Conservation (phyloP, 1,284 basidiomycete species). For the Bothia castanella region DNA sequence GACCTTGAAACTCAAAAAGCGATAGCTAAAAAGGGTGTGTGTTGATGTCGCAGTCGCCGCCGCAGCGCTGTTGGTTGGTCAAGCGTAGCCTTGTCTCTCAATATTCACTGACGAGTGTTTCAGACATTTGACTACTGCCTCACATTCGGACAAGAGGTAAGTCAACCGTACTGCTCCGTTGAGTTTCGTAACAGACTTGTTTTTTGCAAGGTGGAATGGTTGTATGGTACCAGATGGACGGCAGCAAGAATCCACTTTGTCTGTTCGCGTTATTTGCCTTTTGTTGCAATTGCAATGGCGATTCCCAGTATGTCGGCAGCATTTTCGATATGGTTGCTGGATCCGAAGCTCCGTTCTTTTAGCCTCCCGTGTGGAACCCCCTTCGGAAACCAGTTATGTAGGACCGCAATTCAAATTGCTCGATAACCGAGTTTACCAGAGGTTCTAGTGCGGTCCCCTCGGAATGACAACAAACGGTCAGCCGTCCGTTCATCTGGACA, state of each 20-base stretch:
- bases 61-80: constrained; percentile 14
- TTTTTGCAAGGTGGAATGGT: constrained; percentile 15
- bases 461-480: constrained; percentile 13
- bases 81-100: neutral
- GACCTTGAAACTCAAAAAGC: neutral
- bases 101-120: neutral
- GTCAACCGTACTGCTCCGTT: neutral
- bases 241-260: constrained; percentile 19
- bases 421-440: constrained; percentile 1
- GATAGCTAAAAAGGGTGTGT: neutral
- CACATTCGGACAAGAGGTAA: constrained; percentile 16
- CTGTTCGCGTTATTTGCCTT: constrained; percentile 24
- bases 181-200: neutral
- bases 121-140: constrained; percentile 23
- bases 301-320: constrained; percentile 11
- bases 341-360: neutral
- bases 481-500: neutral
- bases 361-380: constrained; percentile 11
- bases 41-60: constrained; percentile 11
- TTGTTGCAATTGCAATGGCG: constrained; percentile 18
- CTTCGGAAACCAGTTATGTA: constrained; percentile 12
- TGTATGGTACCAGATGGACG: constrained; percentile 21
- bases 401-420: neutral
- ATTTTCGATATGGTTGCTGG: neutral
- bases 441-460: constrained; percentile 14